Evolutionary conservation across 352 stramenopile genomes (phyloP).

Genomic region (Pythium oligandrum): DNA sequence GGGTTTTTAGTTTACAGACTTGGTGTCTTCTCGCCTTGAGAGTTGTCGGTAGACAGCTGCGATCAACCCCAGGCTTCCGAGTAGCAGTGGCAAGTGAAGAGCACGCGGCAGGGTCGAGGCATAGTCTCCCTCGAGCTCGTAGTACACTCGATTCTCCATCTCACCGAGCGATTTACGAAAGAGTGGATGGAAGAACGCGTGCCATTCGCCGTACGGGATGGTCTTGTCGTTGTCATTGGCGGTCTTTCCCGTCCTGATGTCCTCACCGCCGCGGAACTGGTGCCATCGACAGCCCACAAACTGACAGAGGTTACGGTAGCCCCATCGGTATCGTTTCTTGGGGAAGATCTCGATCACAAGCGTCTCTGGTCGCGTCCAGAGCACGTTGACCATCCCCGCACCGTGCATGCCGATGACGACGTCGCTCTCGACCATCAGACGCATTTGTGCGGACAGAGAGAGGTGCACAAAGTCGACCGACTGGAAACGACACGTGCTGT

Average conservation of each 20-base stretch:
- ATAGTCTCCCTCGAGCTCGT: too few species aligned
- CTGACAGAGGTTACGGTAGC: constrained; percentile 76
- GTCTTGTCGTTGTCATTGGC: constrained; percentile 51
- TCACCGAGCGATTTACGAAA: constrained; percentile 11
- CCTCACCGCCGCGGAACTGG: constrained; percentile 26
- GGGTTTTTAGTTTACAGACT: too few species aligned
- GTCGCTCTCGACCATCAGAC: constrained; percentile 52
- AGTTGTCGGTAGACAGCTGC: too few species aligned
- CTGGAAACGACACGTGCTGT: constrained; percentile 29
- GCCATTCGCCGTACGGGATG: constrained; percentile 50
- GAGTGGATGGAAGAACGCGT: constrained; percentile 41
- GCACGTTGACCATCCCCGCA: constrained; percentile 74
- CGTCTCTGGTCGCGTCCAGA: constrained; percentile 51
- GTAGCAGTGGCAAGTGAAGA: too few species aligned
- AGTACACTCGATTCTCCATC: too few species aligned
- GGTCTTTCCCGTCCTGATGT: constrained; percentile 15
- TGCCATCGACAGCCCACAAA: constrained; percentile 65
- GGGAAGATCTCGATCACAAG: constrained; percentile 76
- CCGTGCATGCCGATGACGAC: constrained; percentile 83
- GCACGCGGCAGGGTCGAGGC: too few species aligned
- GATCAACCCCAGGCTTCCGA: too few species aligned
- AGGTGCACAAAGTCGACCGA: constrained; percentile 64
- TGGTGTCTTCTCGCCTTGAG: too few species aligned
- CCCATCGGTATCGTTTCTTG: constrained; percentile 39
- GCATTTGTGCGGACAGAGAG: constrained; percentile 58